Evolutionary conservation across 1,139 yeast genomes (phyloP).

Genomic region (Sugiyamaella grinbergsii): DNA sequence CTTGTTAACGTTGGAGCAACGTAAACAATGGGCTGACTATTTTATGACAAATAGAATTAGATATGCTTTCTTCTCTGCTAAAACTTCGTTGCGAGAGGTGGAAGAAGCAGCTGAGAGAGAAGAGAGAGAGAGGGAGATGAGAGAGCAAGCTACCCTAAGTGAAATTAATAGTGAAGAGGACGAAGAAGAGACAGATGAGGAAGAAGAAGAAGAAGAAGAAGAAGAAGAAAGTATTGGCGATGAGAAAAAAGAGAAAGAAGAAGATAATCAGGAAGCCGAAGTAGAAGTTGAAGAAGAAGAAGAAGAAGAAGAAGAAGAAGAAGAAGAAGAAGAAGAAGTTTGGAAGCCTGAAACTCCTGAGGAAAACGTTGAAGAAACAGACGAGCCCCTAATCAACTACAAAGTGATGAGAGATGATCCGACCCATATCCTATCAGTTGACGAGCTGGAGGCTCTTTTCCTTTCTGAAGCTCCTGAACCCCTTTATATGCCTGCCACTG

Average conservation of each 20-base stretch:
- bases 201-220: constrained; percentile 27
- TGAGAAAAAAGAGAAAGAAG: constrained; percentile 29
- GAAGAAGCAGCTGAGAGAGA: constrained; percentile 30
- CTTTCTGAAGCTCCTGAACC: constrained; percentile 71
- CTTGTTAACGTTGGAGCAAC: constrained; percentile 71
- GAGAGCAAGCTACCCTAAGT: constrained; percentile 30
- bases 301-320: constrained; percentile 26
- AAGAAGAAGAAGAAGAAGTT: constrained; percentile 25
- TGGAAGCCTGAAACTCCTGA: neutral
- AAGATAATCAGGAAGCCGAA: constrained; percentile 30
- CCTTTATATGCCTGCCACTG: constrained; percentile 51
- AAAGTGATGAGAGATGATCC: constrained; percentile 48
- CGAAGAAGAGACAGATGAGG: constrained; percentile 30
- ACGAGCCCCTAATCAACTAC: constrained; percentile 9
- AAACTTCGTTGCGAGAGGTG: constrained; percentile 52
- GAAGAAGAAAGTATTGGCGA: constrained; percentile 28
- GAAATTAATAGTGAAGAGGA: constrained; percentile 24
- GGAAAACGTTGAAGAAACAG: constrained; percentile 2
- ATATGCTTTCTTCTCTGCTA: constrained; percentile 93
- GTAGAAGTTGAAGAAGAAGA: constrained; percentile 25
- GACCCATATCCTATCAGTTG: constrained; percentile 73
- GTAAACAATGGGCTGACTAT: constrained; percentile 84
- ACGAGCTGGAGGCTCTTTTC: constrained; percentile 81
- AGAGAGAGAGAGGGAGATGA: constrained; percentile 25
- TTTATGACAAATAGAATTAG: constrained; percentile 68